phyloP scores from a whole-genome alignment of 129 eudicot species.

The Ambrosia artemisiifolia region DNA sequence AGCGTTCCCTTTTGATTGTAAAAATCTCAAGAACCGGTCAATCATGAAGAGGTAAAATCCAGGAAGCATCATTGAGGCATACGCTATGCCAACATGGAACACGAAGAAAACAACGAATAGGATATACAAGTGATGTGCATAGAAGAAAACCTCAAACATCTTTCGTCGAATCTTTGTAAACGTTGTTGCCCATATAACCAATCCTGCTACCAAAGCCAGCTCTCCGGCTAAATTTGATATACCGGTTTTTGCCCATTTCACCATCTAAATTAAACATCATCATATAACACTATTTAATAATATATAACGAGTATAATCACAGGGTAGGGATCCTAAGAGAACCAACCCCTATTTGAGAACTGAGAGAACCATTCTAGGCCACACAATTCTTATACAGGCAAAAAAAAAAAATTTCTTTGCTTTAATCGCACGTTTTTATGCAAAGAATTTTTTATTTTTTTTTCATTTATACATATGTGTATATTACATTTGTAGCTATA shows the following conservation, averaged over 20 bases:
- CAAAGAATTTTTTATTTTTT: no score
- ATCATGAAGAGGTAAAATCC: slow-evolving; percentile 77
- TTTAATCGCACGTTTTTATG: no score
- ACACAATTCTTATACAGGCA: no score
- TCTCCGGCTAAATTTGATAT: slow-evolving; percentile 68
- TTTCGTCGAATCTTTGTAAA: slow-evolving; percentile 55
- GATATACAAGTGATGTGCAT: slow-evolving; percentile 65
- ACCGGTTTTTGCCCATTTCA: slow-evolving; percentile 53
- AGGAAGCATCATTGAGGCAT: slow-evolving; percentile 57
- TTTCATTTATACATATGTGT: no score
- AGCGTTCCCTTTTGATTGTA: slow-evolving; percentile 51
- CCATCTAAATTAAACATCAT: slow-evolving; percentile 41
- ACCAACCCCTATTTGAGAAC: no score
- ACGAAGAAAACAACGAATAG: slow-evolving; percentile 58
- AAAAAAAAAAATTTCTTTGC: no score
- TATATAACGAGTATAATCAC: neutral
- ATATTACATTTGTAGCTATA: no score
- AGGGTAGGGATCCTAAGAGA: no score
- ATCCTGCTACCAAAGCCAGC: slow-evolving; percentile 50
- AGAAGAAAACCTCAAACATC: slow-evolving; percentile 74
- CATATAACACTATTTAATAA: neutral
- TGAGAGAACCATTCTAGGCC: no score
- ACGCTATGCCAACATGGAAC: slow-evolving; percentile 66
- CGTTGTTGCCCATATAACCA: slow-evolving; percentile 61
- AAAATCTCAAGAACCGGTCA: slow-evolving; percentile 62